Percentiles rank a stretch among this genome's conserved stretches.
Conservation (phyloP, 257 asterid species). For the Salvia rosmarinus region DNA sequence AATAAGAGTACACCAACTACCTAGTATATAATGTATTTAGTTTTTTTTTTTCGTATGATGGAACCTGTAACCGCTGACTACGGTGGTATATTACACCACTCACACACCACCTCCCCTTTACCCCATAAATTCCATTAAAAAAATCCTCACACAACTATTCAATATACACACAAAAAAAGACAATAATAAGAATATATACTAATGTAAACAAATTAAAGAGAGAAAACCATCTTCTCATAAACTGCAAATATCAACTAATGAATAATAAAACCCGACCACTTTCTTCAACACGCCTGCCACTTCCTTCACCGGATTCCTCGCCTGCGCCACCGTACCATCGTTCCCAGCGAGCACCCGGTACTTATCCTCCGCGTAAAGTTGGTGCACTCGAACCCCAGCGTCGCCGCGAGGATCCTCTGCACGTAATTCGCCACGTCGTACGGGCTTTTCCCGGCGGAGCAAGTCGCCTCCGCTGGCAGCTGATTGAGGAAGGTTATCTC, state of each 20-base stretch:
- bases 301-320: conserved; percentile 31
- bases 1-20: too few species aligned
- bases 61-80: too few species aligned
- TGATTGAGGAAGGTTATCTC: conserved; percentile 82
- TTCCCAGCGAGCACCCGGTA: conserved; percentile 87
- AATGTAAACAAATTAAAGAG: too few species aligned
- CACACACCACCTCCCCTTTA: too few species aligned
- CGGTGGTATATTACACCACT: too few species aligned
- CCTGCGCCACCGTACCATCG: conserved; percentile 68
- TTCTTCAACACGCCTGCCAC: conserved; percentile 42
- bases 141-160: too few species aligned
- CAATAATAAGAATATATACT: too few species aligned
- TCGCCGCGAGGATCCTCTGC: conserved; percentile 77
- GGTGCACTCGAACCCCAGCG: conserved; percentile 94
- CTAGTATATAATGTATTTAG: too few species aligned
- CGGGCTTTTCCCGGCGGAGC: conserved; percentile 79
- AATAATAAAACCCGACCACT: conserved; percentile 52
- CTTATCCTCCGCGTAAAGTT: conserved; percentile 80
- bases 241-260: conserved; percentile 1
- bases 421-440: conserved; percentile 91
- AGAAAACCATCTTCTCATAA: too few species aligned
- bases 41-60: too few species aligned
- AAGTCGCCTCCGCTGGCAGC: conserved; percentile 81
- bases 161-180: too few species aligned
- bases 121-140: too few species aligned